Evolutionary conservation across 2,329 filamentous ascomycete genomes (phyloP).

Genomic region (Coniochaeta prunicola): DNA sequence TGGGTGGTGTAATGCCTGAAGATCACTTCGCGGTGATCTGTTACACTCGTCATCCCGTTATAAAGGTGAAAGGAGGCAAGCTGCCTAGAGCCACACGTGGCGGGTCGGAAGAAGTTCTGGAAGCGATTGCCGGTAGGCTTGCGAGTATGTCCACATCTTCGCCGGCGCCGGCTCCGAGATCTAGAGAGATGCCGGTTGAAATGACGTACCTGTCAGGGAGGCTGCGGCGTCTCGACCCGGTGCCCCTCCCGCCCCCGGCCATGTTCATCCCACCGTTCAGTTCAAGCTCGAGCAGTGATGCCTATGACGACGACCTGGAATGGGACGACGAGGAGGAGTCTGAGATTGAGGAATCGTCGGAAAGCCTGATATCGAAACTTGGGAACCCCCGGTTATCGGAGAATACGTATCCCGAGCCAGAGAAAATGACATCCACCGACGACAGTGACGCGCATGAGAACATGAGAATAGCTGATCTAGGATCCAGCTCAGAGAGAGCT

Average conservation of each 20-base stretch:
- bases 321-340: slow-evolving; percentile 25
- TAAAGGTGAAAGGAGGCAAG: slow-evolving; percentile 16
- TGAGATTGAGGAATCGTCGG: slow-evolving; percentile 22
- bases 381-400: slow-evolving; percentile 31
- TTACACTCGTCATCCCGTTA: slow-evolving; percentile 26
- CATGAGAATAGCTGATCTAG: background rate
- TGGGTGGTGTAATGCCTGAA: slow-evolving; percentile 54
- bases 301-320: slow-evolving; percentile 15
- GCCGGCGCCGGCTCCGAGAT: slow-evolving; percentile 12
- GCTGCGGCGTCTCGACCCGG: slow-evolving; percentile 36
- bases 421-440: slow-evolving; percentile 32
- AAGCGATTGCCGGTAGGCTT: slow-evolving; percentile 33
- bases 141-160: slow-evolving; percentile 34
- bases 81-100: slow-evolving; percentile 1
- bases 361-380: slow-evolving; percentile 22
- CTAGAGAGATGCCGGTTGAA: slow-evolving; percentile 17
- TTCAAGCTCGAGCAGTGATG: slow-evolving; percentile 23
- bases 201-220: slow-evolving; percentile 38
- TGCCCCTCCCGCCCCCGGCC: slow-evolving; percentile 43
- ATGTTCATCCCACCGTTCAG: slow-evolving; percentile 44
- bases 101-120: slow-evolving; percentile 16
- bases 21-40: slow-evolving; percentile 56
- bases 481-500: slow-evolving; percentile 3
- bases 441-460: slow-evolving; percentile 11
- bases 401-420: slow-evolving; percentile 29